Evolutionary conservation across 345 rosid species (phyloP).

Genomic region (Pugionium dolabratum): DNA sequence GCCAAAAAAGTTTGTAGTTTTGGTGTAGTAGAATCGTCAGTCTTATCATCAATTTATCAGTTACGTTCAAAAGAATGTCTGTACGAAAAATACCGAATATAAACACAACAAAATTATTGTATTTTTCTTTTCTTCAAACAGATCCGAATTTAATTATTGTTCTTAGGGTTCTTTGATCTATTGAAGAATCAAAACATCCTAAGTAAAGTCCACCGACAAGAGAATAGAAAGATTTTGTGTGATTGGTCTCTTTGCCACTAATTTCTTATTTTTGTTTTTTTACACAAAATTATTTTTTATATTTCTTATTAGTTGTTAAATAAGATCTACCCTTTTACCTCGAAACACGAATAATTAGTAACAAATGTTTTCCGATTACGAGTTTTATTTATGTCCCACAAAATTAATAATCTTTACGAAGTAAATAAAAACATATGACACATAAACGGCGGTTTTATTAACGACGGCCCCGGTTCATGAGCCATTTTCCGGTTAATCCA

Average conservation of each 20-base stretch:
- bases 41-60: background rate
- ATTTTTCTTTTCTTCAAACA: too few species aligned
- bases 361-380: background rate
- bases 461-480: conserved; percentile 21
- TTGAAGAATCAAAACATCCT: background rate
- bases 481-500: conserved; percentile 45
- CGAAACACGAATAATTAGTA: too few species aligned
- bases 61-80: too few species aligned
- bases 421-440: background rate
- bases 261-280: background rate
- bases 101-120: background rate
- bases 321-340: too few species aligned
- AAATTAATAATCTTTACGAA: too few species aligned
- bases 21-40: background rate
- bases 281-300: too few species aligned
- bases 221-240: background rate
- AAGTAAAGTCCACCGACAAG: conserved; percentile 1
- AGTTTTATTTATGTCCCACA: too few species aligned
- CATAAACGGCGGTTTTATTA: background rate
- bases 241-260: background rate
- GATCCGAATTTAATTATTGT: too few species aligned
- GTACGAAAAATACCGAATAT: too few species aligned
- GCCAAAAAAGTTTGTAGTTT: conserved; percentile 1
- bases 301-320: background rate
- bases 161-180: background rate